phyloP scores from a whole-genome alignment of 2,329 filamentous ascomycete genomes.

The Sporothrix pseudoabietina region DNA sequence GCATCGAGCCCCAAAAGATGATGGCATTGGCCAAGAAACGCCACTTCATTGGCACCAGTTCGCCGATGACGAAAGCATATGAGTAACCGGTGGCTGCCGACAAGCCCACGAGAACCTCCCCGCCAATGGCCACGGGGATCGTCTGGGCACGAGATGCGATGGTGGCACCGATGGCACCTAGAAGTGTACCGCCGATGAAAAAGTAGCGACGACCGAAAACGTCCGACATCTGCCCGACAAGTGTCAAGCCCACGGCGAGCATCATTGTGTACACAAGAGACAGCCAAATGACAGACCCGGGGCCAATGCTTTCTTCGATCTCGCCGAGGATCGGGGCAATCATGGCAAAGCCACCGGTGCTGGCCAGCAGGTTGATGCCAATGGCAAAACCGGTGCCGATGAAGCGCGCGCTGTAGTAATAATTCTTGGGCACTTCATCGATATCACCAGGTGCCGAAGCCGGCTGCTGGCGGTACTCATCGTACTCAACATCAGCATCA shows the following conservation, averaged over 20 bases:
- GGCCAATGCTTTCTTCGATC: constrained; percentile 21
- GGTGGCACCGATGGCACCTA: constrained; percentile 32
- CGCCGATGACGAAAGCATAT: constrained; percentile 35
- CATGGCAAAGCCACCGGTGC: constrained; percentile 9
- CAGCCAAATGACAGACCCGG: constrained; percentile 36
- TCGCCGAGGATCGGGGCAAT: constrained; percentile 21
- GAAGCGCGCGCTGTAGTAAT: constrained; percentile 14
- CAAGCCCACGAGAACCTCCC: constrained; percentile 33
- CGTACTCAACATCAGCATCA: constrained; percentile 5
- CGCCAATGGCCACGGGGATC: constrained; percentile 32
- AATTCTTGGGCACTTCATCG: constrained; percentile 7
- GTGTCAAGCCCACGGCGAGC: constrained; percentile 33
- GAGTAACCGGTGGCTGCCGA: constrained; percentile 32
- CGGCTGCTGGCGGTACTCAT: constrained; percentile 8
- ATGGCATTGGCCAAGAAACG: constrained; percentile 32
- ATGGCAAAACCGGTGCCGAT: constrained; percentile 10
- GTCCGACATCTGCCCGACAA: constrained; percentile 30
- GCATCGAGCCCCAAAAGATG: constrained; percentile 32
- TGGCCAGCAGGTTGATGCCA: not conserved
- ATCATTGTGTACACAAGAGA: constrained; percentile 41
- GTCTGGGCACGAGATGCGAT: constrained; percentile 29
- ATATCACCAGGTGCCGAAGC: not conserved
- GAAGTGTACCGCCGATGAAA: constrained; percentile 34
- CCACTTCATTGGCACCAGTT: constrained; percentile 35
- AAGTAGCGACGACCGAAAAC: constrained; percentile 33